A percentile compares a stretch with the other conserved stretches of the same genome.
Conservation (phyloP, 331 rosid genomes). For the Stylosanthes scabra region DNA sequence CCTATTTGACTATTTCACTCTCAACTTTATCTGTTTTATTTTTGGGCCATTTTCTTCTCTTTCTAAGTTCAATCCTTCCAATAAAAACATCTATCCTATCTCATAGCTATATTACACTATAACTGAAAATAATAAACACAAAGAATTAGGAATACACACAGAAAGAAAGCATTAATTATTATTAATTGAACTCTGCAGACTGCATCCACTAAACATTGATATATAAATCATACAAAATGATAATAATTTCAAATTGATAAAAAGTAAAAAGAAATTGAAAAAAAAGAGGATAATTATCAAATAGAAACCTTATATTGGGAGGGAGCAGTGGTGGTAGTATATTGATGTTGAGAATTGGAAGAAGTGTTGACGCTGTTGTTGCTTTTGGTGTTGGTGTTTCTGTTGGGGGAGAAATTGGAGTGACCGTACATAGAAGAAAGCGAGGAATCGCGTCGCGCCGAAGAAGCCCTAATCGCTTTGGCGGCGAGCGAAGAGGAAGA, state of each 20-base stretch:
- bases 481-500: constrained; percentile 86
- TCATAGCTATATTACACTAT: background rate
- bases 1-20: background rate
- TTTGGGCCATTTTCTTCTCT: background rate
- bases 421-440: constrained; percentile 83
- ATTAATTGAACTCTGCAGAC: background rate
- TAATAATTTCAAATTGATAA: no score
- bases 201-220: background rate
- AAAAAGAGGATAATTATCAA: background rate
- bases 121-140: background rate
- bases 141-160: background rate
- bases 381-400: background rate
- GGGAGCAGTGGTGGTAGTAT: constrained; percentile 45
- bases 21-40: background rate
- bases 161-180: background rate
- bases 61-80: background rate
- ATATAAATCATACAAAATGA: background rate
- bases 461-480: constrained; percentile 93
- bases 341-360: constrained; percentile 41
- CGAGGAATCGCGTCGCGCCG: constrained; percentile 87
- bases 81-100: background rate
- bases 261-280: background rate
- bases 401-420: constrained; percentile 44
- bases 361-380: constrained; percentile 39
- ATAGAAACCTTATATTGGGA: constrained; percentile 53